Percentiles rank a stretch among this genome's conserved stretches.
Conservation (phyloP, 495 filamentous ascomycete species). For the Lasiosphaeris hirsuta region DNA sequence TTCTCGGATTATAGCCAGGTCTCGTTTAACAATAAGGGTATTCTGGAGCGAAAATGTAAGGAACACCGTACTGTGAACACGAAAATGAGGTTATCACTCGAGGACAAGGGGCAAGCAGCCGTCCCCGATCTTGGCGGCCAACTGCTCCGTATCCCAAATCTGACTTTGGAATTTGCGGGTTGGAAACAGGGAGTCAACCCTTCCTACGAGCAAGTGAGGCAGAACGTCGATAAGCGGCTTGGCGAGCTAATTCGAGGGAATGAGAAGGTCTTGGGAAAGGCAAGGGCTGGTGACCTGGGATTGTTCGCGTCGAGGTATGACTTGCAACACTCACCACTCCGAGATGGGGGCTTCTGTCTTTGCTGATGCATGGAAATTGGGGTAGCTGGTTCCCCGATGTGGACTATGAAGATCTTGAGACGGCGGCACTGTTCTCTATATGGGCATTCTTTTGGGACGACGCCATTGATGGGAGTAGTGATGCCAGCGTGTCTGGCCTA, state of each 20-base stretch:
- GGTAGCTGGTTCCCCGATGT: constrained; percentile 11
- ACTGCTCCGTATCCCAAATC: too few relatives aligned
- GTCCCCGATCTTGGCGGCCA: too few relatives aligned
- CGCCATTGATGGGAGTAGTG: constrained; percentile 10
- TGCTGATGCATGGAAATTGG: not conserved
- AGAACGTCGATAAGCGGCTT: constrained; percentile 9
- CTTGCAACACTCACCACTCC: too few relatives aligned
- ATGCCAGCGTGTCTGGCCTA: too few relatives aligned
- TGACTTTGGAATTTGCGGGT: not conserved
- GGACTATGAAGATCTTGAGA: constrained; percentile 4
- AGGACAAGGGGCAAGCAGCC: too few relatives aligned
- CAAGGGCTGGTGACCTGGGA: constrained; percentile 10
- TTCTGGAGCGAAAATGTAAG: too few relatives aligned
- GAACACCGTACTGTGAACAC: too few relatives aligned
- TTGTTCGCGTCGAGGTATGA: constrained; percentile 14
- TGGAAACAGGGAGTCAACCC: constrained; percentile 19
- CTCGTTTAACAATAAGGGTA: too few relatives aligned
- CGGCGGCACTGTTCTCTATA: constrained; percentile 10
- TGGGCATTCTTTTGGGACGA: constrained; percentile 24
- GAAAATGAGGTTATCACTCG: too few relatives aligned
- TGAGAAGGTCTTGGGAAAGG: constrained; percentile 6
- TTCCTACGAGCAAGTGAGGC: not conserved
- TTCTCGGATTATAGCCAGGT: too few relatives aligned
- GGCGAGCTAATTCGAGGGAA: not conserved
- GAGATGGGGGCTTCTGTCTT: not conserved